These are phyloP conservation scores for Colletotrichum sp. DNA, from an alignment of 2,329 filamentous ascomycete species.

Conservation along the genomic window DNA sequence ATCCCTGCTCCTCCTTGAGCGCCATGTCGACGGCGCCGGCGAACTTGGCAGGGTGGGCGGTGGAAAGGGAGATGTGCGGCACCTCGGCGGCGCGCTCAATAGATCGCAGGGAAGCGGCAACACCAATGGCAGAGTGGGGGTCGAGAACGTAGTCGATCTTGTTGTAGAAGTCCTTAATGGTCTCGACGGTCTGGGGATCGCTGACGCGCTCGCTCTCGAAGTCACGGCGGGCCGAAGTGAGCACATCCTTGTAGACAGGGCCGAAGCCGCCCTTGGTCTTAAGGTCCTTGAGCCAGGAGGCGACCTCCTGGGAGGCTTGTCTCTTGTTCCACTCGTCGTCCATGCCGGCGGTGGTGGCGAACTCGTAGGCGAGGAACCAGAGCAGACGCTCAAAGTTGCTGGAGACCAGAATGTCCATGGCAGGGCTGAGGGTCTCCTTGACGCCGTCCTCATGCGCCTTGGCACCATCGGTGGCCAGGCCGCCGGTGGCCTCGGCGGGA, in stretches of 20 bases:
- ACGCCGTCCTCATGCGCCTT: slow-evolving; percentile 75
- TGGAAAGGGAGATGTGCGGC: slow-evolving; percentile 85
- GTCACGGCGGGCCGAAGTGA: slow-evolving; percentile 71
- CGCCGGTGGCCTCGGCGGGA: slow-evolving; percentile 63
- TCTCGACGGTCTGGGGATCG: slow-evolving; percentile 70
- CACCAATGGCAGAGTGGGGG: slow-evolving; percentile 89
- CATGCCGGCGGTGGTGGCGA: slow-evolving; percentile 63
- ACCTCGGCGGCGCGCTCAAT: slow-evolving; percentile 59
- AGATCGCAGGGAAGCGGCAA: slow-evolving; percentile 77
- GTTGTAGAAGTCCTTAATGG: slow-evolving; percentile 62
- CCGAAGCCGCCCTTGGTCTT: slow-evolving; percentile 83
- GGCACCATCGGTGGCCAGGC: slow-evolving; percentile 66
- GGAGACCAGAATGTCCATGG: slow-evolving; percentile 97
- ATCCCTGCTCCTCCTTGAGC: slow-evolving; percentile 72
- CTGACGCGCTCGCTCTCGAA: slow-evolving; percentile 83
- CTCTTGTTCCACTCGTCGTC: slow-evolving; percentile 70
- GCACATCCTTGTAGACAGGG: slow-evolving; percentile 75
- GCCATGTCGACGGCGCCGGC: slow-evolving; percentile 83
- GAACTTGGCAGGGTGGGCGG: slow-evolving; percentile 96
- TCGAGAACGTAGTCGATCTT: slow-evolving; percentile 82
- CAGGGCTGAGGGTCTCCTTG: slow-evolving; percentile 90
- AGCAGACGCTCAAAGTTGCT: slow-evolving; percentile 96
- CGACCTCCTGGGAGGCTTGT: slow-evolving; percentile 78
- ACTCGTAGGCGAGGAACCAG: slow-evolving; percentile 88
- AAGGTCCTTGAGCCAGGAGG: slow-evolving; percentile 77